A percentile compares a stretch with the other conserved stretches of the same genome.
phyloP scores from a whole-genome alignment of 495 filamentous ascomycete species.

The Bacidia gigantensis region DNA sequence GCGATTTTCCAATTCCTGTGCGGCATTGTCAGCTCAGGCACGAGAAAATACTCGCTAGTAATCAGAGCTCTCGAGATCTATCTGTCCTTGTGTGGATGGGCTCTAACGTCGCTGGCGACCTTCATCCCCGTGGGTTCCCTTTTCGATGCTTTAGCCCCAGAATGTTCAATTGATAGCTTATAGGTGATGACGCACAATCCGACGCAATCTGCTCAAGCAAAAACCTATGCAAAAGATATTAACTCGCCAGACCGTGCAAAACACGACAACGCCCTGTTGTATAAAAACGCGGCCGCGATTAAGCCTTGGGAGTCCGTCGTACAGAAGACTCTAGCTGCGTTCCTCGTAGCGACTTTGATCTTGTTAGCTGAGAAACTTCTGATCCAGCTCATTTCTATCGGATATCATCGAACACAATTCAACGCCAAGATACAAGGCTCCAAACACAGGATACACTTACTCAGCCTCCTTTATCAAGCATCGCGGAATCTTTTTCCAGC shows the following conservation, averaged over 20 bases:
- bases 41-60: slow-evolving; percentile 81
- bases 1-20: slow-evolving; percentile 71
- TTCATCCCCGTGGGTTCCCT: slow-evolving; percentile 46
- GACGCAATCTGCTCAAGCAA: slow-evolving; percentile 16
- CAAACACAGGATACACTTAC: slow-evolving; percentile 66
- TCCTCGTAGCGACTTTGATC: slow-evolving; percentile 63
- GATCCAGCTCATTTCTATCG: slow-evolving; percentile 85
- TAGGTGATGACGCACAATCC: slow-evolving; percentile 45
- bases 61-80: slow-evolving; percentile 69
- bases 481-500: slow-evolving; percentile 77
- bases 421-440: slow-evolving; percentile 73
- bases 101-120: slow-evolving; percentile 59
- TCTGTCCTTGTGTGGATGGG: slow-evolving; percentile 79
- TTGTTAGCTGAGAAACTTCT: slow-evolving; percentile 69
- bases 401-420: slow-evolving; percentile 91
- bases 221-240: slow-evolving; percentile 9
- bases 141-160: not conserved
- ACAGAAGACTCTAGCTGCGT: slow-evolving; percentile 58
- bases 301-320: slow-evolving; percentile 47
- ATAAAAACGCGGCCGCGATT: slow-evolving; percentile 22
- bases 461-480: slow-evolving; percentile 78
- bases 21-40: slow-evolving; percentile 82
- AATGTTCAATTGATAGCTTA: not conserved
- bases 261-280: slow-evolving; percentile 11
- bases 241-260: slow-evolving; percentile 29